Evolutionary conservation across 371 early-diverging fungal species (phyloP), one percentile per base, ranked within the genome.

Genomic region (Mucor irregularis): DNA sequence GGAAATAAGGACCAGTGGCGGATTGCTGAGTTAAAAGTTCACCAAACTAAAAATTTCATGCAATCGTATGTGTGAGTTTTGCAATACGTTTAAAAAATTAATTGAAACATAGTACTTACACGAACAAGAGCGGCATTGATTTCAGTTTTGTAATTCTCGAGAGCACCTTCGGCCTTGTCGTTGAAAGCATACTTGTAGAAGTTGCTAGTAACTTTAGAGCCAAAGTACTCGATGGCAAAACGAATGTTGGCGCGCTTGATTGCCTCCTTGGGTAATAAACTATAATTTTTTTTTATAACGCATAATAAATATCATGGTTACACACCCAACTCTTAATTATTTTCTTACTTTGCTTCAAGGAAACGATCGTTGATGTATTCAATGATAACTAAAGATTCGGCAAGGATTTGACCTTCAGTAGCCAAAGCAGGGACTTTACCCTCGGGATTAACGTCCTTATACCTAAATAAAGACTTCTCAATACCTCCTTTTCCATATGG

Each of bases 1-100:
- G 52, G 71, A 85, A 85, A 61, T 82, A 88, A 14, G 87, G 87
- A 0, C 88, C 88, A 0, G 70, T 65, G 16, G 73, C 24, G 30
- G 78, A 64, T 58, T 81, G 82, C 49, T 62, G 57, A 28, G 54
- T 53, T 28, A 83, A 66, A 37, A 82, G 66, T 14, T 74, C 70
- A 54, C 72, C 74, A n/a, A 73, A 42, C 61, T 64, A 50, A 19
- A 21, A 68, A 29, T 47, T 24, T 38, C 11, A n/a, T 60, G 56
- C 13, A 29, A 52, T 14, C 5, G 21, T 11, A 2, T 39, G 4
- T 39, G 16, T 19, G 5, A 3, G 8, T 4, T 39, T 19, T 39
- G 5, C 21, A 3, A 19, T 39, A 19, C 8, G 5, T 3, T 19
- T 21, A 14, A 19, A 39, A 9, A 21, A 21, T 39, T 39, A 21